Evolutionary conservation across 164 flowering plant species (phyloP), one percentile per base, ranked within the genome.

Genomic region (Vitis rupestris): DNA sequence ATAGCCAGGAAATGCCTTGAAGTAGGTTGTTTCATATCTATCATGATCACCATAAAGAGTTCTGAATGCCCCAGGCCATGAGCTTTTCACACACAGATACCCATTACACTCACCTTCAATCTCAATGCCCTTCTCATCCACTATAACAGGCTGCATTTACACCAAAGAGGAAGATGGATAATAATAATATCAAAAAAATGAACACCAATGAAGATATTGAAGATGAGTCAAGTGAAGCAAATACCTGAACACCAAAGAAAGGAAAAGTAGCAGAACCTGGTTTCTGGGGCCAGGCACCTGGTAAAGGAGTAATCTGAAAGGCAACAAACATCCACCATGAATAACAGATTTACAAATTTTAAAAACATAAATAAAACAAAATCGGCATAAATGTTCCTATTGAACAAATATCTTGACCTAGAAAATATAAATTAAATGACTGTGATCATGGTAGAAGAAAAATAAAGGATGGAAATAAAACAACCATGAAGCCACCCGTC

Each of bases 231-330:
- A 37, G 44, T 37, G 44, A 37, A 37, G 44, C 44, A 57, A 50
- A 49, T 12, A 79, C 84, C 81, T 79, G 82, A 61, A 79, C 95
- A 19, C 99, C 99, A 79, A 96, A 96, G 84, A 96, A 96, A 37
- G 99, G 99, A 70, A 91, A 90, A 64, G 99, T 93, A 60, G 97
- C 99, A 71, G 99, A 96, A 69, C 99, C 99, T 73, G 99, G 99
- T 77, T 96, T 93, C 83, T 87, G 99, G 2, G 97, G 94, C 99
- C 98, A 95, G 10, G 97, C 97, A 77, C 99, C 99, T 8, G 98
- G 98, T 69, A 96, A 66, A 64, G 99, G 99, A 75, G 98, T 88
- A 67, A 96, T 91, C 99, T 96, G 86, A 79, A 76, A 74, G 61
- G 59, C n/a, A 68, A 12, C 8, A 15, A 50, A 58, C 16, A 61